A percentile compares a stretch with the other conserved stretches of the same genome.
Conservation (phyloP, 176 grass and related monocot genomes). For the Thinopyrum elongatum region DNA sequence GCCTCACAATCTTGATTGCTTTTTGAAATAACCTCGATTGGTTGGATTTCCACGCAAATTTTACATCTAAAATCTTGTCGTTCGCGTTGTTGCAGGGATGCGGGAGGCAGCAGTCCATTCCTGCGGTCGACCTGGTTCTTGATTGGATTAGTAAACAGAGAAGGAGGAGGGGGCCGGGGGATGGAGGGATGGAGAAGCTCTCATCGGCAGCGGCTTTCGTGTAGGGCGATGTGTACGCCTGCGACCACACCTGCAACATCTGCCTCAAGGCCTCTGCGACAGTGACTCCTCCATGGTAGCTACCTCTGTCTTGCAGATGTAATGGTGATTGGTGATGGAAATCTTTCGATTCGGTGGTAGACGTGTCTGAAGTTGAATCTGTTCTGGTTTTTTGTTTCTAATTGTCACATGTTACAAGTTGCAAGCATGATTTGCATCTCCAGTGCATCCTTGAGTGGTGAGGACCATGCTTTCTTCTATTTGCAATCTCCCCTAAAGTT, state of each 20-base stretch:
- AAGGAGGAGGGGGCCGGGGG: not conserved
- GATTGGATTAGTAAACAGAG: not conserved
- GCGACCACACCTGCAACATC: no score
- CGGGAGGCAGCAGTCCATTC: not conserved
- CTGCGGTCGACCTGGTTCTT: not conserved
- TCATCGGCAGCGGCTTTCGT: no score
- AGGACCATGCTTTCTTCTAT: not conserved
- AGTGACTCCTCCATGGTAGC: no score
- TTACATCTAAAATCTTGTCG: not conserved
- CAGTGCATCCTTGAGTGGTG: slow-evolving; percentile 98
- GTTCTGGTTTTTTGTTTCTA: no score
- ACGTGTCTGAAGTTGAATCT: no score
- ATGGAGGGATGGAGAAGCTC: no score
- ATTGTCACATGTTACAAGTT: slow-evolving; percentile 32
- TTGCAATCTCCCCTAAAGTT: no score
- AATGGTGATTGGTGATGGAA: no score
- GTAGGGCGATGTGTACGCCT: no score
- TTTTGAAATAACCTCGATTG: not conserved
- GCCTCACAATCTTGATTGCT: not conserved
- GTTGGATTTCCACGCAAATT: not conserved
- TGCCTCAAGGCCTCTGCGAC: no score
- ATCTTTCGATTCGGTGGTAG: no score
- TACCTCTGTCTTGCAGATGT: no score
- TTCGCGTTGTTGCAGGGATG: not conserved
- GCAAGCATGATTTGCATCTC: slow-evolving; percentile 89